Percentiles rank a stretch among this genome's conserved stretches.
Evolutionary conservation across 768 basidiomycete genomes (phyloP).

Genomic region (Mycena venus): DNA sequence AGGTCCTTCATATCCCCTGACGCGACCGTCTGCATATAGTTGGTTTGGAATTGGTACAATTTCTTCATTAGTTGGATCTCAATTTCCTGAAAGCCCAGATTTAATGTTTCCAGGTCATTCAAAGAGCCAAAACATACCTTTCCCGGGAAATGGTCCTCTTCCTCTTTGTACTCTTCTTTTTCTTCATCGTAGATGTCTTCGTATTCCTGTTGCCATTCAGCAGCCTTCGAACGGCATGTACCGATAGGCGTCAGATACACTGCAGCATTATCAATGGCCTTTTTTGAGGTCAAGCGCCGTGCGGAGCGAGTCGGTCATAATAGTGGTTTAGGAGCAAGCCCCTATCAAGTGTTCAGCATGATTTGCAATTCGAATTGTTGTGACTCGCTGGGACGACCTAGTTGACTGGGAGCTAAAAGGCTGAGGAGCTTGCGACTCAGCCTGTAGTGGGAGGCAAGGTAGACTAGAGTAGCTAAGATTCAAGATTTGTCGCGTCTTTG

Average conservation of each 20-base stretch:
- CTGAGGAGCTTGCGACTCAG: too few species aligned
- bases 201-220: conserved; percentile 4
- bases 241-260: conserved; percentile 16
- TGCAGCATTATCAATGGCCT: conserved; percentile 14
- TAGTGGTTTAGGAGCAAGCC: too few species aligned
- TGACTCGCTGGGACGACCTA: too few species aligned
- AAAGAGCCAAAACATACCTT: background rate
- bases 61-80: background rate
- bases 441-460: too few species aligned
- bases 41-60: background rate
- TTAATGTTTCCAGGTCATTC: background rate
- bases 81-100: background rate
- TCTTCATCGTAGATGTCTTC: too few species aligned
- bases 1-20: background rate
- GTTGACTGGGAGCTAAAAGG: too few species aligned
- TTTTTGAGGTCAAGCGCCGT: conserved; percentile 20
- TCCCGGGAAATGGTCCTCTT: background rate
- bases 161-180: too few species aligned
- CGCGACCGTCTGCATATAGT: background rate
- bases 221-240: background rate
- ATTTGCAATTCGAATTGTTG: too few species aligned
- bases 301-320: too few species aligned
- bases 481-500: too few species aligned
- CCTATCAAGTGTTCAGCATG: too few species aligned
- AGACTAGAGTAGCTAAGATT: too few species aligned